phyloP scores from a whole-genome alignment of 805 yeast genomes.

The Pichia paraexigua region DNA sequence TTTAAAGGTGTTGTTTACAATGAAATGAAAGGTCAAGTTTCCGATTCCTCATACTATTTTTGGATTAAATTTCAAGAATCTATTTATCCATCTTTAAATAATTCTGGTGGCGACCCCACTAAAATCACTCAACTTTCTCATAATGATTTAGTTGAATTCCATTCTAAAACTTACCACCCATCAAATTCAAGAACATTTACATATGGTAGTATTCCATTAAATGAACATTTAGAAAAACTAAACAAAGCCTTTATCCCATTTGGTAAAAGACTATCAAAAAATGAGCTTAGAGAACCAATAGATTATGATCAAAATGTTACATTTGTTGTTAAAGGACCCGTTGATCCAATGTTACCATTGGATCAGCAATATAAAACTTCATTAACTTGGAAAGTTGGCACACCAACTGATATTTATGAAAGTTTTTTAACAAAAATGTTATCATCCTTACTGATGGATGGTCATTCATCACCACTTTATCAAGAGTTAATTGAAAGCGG shows the following conservation, averaged over 20 bases:
- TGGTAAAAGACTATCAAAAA: constrained; percentile 37
- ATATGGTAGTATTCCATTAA: constrained; percentile 71
- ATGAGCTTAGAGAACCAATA: constrained; percentile 40
- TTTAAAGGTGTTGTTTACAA: constrained; percentile 96
- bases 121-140: constrained; percentile 67
- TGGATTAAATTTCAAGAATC: constrained; percentile 80
- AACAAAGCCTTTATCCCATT: constrained; percentile 42
- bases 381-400: constrained; percentile 81
- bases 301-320: constrained; percentile 27
- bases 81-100: constrained; percentile 75
- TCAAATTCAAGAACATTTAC: constrained; percentile 82
- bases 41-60: constrained; percentile 77
- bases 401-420: constrained; percentile 59
- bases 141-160: constrained; percentile 73
- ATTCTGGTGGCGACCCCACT: constrained; percentile 92
- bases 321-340: constrained; percentile 57
- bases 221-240: constrained; percentile 49
- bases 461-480: constrained; percentile 87
- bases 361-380: constrained; percentile 73
- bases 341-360: constrained; percentile 64
- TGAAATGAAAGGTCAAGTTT: constrained; percentile 97
- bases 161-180: constrained; percentile 73
- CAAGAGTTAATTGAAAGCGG: constrained; percentile 82
- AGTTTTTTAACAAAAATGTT: constrained; percentile 66
- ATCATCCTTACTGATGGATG: constrained; percentile 69